A percentile compares a stretch with the other conserved stretches of the same genome.
Evolutionary conservation across 805 yeast species (phyloP).

Genomic region (Hanseniaspora lindneri): DNA sequence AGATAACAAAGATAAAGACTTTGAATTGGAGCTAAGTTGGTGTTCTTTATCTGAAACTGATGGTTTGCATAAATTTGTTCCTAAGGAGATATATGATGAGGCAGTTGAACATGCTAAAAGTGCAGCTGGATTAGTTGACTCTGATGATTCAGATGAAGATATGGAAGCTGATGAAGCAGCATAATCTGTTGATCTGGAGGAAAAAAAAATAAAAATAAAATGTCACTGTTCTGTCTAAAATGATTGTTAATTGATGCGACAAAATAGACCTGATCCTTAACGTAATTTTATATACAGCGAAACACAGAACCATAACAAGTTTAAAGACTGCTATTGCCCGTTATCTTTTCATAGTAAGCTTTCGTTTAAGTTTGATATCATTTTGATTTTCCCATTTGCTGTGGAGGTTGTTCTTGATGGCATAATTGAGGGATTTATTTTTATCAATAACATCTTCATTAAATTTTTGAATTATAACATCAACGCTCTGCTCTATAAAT

Average conservation of each 20-base stretch:
- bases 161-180: constrained; percentile 17
- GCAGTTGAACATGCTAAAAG: constrained; percentile 77
- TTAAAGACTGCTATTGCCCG: neutral
- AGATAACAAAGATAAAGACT: constrained; percentile 94
- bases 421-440: constrained; percentile 1
- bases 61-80: constrained; percentile 70
- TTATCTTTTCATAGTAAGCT: neutral
- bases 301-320: no score
- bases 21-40: constrained; percentile 92
- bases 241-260: no score
- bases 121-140: constrained; percentile 33
- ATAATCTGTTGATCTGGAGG: neutral
- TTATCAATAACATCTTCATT: constrained; percentile 7
- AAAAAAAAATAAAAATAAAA: neutral
- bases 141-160: constrained; percentile 20
- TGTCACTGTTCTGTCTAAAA: no score
- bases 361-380: neutral
- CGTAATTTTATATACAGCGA: no score
- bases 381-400: constrained; percentile 5
- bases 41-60: constrained; percentile 60
- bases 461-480: neutral
- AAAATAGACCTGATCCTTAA: no score
- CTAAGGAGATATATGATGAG: constrained; percentile 65
- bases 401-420: neutral
- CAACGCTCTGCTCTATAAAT: constrained; percentile 11